Conservation (phyloP, 805 yeast genomes). For the Wickerhamomyces chambardii region DNA sequence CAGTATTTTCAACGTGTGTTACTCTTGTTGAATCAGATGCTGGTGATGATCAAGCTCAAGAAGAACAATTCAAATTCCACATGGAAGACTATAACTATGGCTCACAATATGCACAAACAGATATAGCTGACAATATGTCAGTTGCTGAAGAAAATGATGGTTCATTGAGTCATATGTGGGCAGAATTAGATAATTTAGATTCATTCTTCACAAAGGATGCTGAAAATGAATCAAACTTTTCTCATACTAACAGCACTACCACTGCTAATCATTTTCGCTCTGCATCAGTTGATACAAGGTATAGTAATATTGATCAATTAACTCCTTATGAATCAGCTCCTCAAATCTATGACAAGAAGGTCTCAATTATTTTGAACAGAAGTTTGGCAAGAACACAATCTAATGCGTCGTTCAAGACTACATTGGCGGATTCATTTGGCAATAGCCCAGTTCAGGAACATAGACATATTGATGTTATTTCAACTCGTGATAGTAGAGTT, state of each 20-base stretch:
- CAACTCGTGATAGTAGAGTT: constrained; percentile 1
- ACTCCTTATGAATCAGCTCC: constrained; percentile 66
- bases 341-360: constrained; percentile 71
- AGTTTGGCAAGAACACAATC: constrained; percentile 70
- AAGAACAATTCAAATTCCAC: constrained; percentile 37
- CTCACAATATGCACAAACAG: constrained; percentile 13
- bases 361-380: constrained; percentile 62
- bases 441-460: constrained; percentile 18
- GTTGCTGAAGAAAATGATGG: constrained; percentile 58
- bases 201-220: constrained; percentile 74
- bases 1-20: constrained; percentile 85
- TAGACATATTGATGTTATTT: constrained; percentile 15
- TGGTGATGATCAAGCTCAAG: constrained; percentile 18
- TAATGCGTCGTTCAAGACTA: constrained; percentile 67
- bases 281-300: constrained; percentile 52
- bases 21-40: constrained; percentile 20
- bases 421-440: constrained; percentile 60
- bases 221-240: constrained; percentile 15
- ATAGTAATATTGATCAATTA: constrained; percentile 35
- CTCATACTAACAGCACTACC: constrained; percentile 12
- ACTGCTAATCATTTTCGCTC: constrained; percentile 26
- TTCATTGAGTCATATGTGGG: constrained; percentile 85
- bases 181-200: constrained; percentile 82
- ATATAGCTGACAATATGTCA: constrained; percentile 31
- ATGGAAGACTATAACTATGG: constrained; percentile 48